A percentile compares a stretch with the other conserved stretches of the same genome.
Conservation (phyloP, 2,329 filamentous ascomycete species). For the Raffaelea ambrosiae region DNA sequence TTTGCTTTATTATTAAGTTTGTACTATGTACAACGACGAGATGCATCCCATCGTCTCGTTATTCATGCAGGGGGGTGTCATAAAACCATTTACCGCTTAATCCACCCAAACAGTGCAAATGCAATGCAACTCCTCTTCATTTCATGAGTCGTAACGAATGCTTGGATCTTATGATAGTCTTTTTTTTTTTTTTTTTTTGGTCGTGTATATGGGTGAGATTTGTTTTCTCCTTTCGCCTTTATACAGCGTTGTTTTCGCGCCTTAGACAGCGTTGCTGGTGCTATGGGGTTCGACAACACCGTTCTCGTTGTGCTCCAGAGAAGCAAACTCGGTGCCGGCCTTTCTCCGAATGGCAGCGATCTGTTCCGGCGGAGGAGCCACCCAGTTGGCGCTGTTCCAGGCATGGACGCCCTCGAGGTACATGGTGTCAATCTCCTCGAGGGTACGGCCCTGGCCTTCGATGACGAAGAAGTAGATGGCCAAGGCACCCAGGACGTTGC, state of each 20-base stretch:
- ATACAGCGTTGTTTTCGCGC: background rate
- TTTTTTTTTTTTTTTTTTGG: too few relatives aligned
- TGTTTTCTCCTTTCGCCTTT: too few relatives aligned
- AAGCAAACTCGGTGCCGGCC: background rate
- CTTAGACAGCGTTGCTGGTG: background rate
- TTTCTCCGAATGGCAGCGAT: background rate
- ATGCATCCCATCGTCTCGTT: too few relatives aligned
- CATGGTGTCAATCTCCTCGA: slow-evolving; percentile 66
- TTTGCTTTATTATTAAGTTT: too few relatives aligned
- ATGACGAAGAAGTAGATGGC: slow-evolving; percentile 64
- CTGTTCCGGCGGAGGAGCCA: background rate
- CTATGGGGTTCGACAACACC: background rate
- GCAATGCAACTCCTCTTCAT: too few relatives aligned
- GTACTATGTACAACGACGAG: too few relatives aligned
- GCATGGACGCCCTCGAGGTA: slow-evolving; percentile 33
- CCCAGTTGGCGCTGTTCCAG: slow-evolving; percentile 3
- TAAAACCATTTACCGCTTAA: too few relatives aligned
- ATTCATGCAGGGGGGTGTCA: too few relatives aligned
- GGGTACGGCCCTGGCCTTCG: slow-evolving; percentile 75
- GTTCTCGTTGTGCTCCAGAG: background rate
- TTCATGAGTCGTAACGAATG: too few relatives aligned
- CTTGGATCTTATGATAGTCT: too few relatives aligned
- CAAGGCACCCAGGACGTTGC: slow-evolving; percentile 2
- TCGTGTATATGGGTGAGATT: too few relatives aligned
- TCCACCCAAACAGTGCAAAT: too few relatives aligned